Conservation (phyloP, 306 rosid genomes). For the Lathyrus oleraceus region DNA sequence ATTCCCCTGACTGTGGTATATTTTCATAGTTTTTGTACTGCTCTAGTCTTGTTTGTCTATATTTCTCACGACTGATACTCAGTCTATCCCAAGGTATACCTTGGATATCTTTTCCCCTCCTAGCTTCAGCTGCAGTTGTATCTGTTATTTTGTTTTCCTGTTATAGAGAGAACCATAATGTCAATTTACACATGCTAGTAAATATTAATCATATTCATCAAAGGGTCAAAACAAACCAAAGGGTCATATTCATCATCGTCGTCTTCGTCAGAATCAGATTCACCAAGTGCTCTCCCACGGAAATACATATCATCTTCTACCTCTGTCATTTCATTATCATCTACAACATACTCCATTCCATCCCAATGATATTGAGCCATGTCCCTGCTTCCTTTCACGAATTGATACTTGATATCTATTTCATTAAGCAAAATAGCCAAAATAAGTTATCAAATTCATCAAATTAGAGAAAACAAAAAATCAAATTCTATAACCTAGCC, state of each 20-base stretch:
- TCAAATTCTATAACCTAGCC: neutral
- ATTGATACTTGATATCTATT: slow-evolving; percentile 9
- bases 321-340: slow-evolving; percentile 51
- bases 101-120: slow-evolving; percentile 56
- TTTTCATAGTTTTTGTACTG: slow-evolving; percentile 92
- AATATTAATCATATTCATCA: slow-evolving; percentile 11
- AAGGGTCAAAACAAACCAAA: slow-evolving; percentile 41
- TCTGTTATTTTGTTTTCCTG: slow-evolving; percentile 52
- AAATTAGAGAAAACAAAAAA: neutral
- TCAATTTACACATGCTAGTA: slow-evolving; percentile 1
- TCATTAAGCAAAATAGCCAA: neutral
- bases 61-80: slow-evolving; percentile 52
- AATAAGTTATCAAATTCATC: slow-evolving; percentile 2
- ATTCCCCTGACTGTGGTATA: slow-evolving; percentile 73
- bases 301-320: slow-evolving; percentile 49
- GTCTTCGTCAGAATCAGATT: slow-evolving; percentile 43
- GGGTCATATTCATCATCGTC: slow-evolving; percentile 47
- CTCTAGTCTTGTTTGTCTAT: slow-evolving; percentile 82
- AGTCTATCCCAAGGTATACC: slow-evolving; percentile 58
- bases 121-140: slow-evolving; percentile 55
- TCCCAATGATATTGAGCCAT: slow-evolving; percentile 48
- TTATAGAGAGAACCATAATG: neutral
- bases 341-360: slow-evolving; percentile 44
- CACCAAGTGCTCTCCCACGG: slow-evolving; percentile 46
- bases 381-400: neutral